Evolutionary conservation across 208 protist species (phyloP), one percentile per base, ranked within the genome.

Genomic region (Naegleria gruberi): DNA sequence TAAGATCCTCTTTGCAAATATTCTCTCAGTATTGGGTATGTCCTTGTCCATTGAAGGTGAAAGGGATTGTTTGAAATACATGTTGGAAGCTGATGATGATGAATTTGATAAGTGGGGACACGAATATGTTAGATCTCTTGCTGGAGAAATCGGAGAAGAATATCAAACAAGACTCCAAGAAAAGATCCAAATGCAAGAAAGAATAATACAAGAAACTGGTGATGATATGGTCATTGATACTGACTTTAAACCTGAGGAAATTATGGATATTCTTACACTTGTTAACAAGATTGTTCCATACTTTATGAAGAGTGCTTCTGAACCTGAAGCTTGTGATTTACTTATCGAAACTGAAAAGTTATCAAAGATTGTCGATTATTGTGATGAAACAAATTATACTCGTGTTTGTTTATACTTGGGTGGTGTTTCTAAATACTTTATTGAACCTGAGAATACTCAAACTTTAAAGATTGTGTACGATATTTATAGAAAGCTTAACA

Each of bases 21-120:
- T 99, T 34, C 91, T 99, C n/a, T 98, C 98, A 17, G 97, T 99
- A 90, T 93, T 99, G 17, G 97, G 97, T 43, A 99, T 99, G 98
- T 99, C 98, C 12, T 93, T 98, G 90, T 77, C 82, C 30, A 93
- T 94, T 23, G 91, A 92, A 17, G 94, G 89, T 7, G 86, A 74
- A 37, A 90, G 91, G 93, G 97, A 94, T 90, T 95, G 84, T 91
- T 94, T 85, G 92, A 95, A 98, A 89, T 99, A 98, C 93, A 98
- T 98, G 90, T 93, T 99, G 51, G 90, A 97, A 44, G 98, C 98
- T 42, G 96, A 96, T n/a, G 94, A 90, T 23, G 95, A 97, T 83
- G 95, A 98, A 73, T 91, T 99, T 12, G 97, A 94, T 7, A 82
- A 94, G 55, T 99, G 99, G 99, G 99, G 99, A 10, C 99, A 99